These are phyloP conservation scores for Apostasia shenzhenica DNA, from an alignment of 106 monocot genomes.

Conservation along the genomic window DNA sequence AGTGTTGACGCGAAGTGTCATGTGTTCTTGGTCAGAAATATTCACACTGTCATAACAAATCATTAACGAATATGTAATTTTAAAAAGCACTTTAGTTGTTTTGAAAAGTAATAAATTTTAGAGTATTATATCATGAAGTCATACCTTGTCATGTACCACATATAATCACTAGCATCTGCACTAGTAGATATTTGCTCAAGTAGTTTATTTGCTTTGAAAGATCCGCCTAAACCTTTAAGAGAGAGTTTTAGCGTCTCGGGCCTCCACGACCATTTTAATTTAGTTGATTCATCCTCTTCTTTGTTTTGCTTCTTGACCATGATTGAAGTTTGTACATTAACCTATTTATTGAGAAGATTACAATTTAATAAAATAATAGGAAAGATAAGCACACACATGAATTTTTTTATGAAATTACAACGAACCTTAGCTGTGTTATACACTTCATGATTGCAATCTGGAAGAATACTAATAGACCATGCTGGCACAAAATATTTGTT, in stretches of 20 bases:
- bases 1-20: conserved; percentile 42
- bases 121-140: too few relatives aligned
- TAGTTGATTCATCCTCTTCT: conserved; percentile 17
- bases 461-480: conserved; percentile 71
- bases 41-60: conserved; percentile 9
- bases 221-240: background rate
- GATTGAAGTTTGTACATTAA: conserved; percentile 38
- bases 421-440: conserved; percentile 78
- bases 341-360: conserved; percentile 13
- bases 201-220: conserved; percentile 22
- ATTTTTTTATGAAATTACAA: background rate
- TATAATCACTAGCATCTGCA: conserved; percentile 61
- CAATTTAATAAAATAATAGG: background rate
- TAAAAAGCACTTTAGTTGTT: background rate
- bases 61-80: background rate
- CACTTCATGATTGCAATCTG: conserved; percentile 55
- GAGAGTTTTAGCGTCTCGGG: conserved; percentile 21
- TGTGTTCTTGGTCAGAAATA: conserved; percentile 5
- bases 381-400: too few relatives aligned
- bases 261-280: conserved; percentile 52
- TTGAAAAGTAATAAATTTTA: background rate
- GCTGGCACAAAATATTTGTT: conserved; percentile 43
- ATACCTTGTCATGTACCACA: conserved; percentile 86
- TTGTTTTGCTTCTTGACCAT: conserved; percentile 37
- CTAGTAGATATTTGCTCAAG: conserved; percentile 41